These are phyloP conservation scores for Paracamarosporium sp. DNA, from an alignment of 2,329 filamentous ascomycete species.

Conservation along the genomic window DNA sequence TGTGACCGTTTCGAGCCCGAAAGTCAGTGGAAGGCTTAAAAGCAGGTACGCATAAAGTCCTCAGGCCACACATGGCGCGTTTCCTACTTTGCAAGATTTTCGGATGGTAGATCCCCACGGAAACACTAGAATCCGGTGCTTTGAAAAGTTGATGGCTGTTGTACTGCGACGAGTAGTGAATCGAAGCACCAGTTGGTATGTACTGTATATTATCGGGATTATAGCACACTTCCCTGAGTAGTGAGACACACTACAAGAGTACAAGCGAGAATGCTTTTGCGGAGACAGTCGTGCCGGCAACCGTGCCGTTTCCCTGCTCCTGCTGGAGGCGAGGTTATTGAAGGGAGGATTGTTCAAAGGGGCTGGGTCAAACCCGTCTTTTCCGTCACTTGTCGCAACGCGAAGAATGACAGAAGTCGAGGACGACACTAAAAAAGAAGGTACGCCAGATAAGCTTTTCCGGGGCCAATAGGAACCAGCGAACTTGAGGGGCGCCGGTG, in stretches of 20 bases:
- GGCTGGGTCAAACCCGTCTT: conserved; percentile 18
- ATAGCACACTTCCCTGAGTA: not conserved
- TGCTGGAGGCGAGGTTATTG: conserved; percentile 7
- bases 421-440: conserved; percentile 1
- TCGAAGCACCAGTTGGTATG: not conserved
- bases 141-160: conserved; percentile 4
- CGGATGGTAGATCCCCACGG: conserved; percentile 16
- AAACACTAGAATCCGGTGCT: conserved; percentile 3
- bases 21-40: conserved; percentile 9
- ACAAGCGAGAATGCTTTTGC: not conserved
- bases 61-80: conserved; percentile 13
- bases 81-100: not conserved
- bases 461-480: conserved; percentile 1
- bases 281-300: not conserved
- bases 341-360: conserved; percentile 16
- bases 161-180: conserved; percentile 1
- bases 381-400: conserved; percentile 27
- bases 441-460: conserved; percentile 3
- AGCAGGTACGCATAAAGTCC: conserved; percentile 12
- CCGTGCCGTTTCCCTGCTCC: conserved; percentile 2
- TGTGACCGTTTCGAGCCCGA: conserved; percentile 2
- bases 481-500: conserved; percentile 14
- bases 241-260: not conserved
- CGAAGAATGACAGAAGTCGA: conserved; percentile 20
- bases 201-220: not conserved